Evolutionary conservation across 106 monocot genomes (phyloP).

Genomic region (Vanilla planifolia): DNA sequence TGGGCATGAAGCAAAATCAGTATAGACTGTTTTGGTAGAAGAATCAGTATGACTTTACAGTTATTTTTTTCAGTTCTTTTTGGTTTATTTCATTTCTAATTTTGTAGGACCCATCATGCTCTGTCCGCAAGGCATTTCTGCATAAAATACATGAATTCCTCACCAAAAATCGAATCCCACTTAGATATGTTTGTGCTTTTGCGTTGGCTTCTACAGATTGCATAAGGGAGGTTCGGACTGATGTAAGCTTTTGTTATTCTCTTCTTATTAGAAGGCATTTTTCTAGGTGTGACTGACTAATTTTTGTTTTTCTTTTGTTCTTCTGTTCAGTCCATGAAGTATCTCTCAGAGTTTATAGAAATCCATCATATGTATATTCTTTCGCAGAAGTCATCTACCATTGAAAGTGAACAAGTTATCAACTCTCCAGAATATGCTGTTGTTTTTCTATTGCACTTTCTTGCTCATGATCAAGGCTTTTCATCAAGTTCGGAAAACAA

Average conservation of each 20-base stretch:
- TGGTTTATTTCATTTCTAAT: not conserved
- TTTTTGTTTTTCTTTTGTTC: conserved; percentile 5
- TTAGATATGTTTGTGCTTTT: conserved; percentile 75
- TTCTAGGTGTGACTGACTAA: conserved; percentile 2
- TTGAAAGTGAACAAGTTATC: conserved; percentile 27
- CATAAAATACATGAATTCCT: conserved; percentile 55
- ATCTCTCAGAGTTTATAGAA: conserved; percentile 53
- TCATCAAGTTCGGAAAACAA: conserved; percentile 45
- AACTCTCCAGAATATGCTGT: conserved; percentile 65
- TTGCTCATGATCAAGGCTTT: conserved; percentile 61
- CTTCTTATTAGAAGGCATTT: not conserved
- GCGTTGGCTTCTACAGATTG: conserved; percentile 52
- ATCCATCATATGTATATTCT: conserved; percentile 16
- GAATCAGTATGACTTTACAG: too few species aligned
- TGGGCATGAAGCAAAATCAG: too few species aligned
- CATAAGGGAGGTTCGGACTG: conserved; percentile 38
- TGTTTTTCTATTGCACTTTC: conserved; percentile 72
- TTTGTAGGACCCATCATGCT: conserved; percentile 57
- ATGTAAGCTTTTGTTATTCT: conserved; percentile 34
- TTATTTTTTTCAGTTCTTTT: not conserved
- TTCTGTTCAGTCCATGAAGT: conserved; percentile 36
- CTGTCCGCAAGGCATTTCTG: conserved; percentile 48
- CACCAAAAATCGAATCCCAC: conserved; percentile 43
- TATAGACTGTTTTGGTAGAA: too few species aligned
- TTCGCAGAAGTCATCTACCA: conserved; percentile 5